phyloP scores from a whole-genome alignment of 495 filamentous ascomycete species.

The Apiosordaria backusii region DNA sequence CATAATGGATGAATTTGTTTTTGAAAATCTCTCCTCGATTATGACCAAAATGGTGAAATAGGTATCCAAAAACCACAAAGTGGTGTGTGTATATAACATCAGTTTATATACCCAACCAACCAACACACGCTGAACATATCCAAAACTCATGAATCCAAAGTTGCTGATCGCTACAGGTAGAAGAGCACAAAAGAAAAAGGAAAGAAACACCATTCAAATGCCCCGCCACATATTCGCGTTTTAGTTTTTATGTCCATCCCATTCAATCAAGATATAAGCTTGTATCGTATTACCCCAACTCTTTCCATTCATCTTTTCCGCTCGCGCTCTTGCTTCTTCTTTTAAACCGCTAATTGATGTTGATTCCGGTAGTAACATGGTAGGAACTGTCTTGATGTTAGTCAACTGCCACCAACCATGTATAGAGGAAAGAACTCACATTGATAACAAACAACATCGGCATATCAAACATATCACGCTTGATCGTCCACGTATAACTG shows the following conservation, averaged over 20 bases:
- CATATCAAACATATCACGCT: conserved; percentile 95
- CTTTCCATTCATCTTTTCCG: background rate
- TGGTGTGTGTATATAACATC: too few species aligned
- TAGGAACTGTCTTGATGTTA: conserved; percentile 39
- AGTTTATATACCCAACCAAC: too few species aligned
- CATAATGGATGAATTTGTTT: background rate
- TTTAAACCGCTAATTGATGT: conserved; percentile 47
- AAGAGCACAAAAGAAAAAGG: background rate
- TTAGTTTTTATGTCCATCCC: background rate
- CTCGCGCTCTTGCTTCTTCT: background rate
- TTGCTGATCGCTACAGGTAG: background rate
- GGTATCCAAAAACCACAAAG: too few species aligned
- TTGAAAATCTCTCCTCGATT: too few species aligned
- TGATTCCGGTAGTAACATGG: conserved; percentile 50
- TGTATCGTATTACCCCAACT: background rate
- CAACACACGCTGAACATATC: too few species aligned
- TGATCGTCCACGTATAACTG: conserved; percentile 93
- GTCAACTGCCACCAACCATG: background rate
- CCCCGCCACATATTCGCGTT: background rate
- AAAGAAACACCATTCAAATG: background rate
- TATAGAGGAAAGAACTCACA: conserved; percentile 54
- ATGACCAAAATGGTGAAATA: too few species aligned
- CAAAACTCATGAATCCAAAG: background rate
- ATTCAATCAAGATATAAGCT: background rate
- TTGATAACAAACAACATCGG: conserved; percentile 98